A percentile compares a stretch with the other conserved stretches of the same genome.
phyloP scores from a whole-genome alignment of 768 basidiomycete species.

The Xerocomellus amylosporus region DNA sequence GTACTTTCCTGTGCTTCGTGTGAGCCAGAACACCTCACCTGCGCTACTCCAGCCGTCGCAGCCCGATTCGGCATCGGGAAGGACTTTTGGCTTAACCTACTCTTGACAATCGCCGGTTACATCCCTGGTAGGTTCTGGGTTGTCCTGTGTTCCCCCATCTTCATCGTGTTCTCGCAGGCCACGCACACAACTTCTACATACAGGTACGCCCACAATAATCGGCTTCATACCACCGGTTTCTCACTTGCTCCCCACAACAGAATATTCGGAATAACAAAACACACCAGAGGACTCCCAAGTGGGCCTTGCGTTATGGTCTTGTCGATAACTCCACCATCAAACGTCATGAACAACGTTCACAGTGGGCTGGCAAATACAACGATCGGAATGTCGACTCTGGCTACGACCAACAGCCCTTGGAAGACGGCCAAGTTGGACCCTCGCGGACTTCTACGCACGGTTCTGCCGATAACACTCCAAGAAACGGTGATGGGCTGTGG shows the following conservation, averaged over 20 bases:
- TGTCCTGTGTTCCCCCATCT: not conserved
- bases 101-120: constrained; percentile 89
- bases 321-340: constrained; percentile 76
- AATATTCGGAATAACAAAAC: constrained; percentile 97
- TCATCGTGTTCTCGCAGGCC: constrained; percentile 47
- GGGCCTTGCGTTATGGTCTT: constrained; percentile 88
- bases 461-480: constrained; percentile 8
- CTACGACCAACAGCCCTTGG: constrained; percentile 66
- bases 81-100: constrained; percentile 88
- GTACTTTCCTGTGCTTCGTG: constrained; percentile 12
- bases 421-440: constrained; percentile 69
- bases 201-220: constrained; percentile 46
- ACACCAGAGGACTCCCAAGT: constrained; percentile 89
- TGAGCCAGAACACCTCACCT: not conserved
- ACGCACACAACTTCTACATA: constrained; percentile 92
- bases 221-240: not conserved
- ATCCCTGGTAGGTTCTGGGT: constrained; percentile 60
- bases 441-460: constrained; percentile 10
- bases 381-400: constrained; percentile 73
- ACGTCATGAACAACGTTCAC: constrained; percentile 75
- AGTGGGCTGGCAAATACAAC: constrained; percentile 86
- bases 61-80: constrained; percentile 87
- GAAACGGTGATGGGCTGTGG: constrained; percentile 60
- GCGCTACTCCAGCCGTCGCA: constrained; percentile 69
- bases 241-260: constrained; percentile 37